Evolutionary conservation across 1,139 yeast genomes (phyloP).

Genomic region (Saccharomycopsis crataegensis): DNA sequence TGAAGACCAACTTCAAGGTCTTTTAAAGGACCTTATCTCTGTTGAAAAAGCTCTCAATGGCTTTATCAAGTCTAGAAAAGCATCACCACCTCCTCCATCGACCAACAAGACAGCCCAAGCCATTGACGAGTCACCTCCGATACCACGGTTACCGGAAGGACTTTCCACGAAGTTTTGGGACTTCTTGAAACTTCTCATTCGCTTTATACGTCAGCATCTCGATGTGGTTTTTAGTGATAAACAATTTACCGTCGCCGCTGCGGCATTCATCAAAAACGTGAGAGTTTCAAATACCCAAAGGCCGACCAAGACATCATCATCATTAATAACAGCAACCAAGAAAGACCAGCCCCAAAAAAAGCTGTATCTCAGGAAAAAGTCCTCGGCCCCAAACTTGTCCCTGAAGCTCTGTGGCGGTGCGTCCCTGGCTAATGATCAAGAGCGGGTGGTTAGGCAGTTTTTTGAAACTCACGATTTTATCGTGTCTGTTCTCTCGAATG

Average conservation of each 20-base stretch:
- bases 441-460: background rate
- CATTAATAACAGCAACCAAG: too few relatives aligned
- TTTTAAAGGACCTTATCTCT: background rate
- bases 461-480: background rate
- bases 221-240: background rate
- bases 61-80: background rate
- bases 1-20: background rate
- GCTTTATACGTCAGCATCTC: background rate
- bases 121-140: too few relatives aligned
- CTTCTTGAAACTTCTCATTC: background rate
- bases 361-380: background rate
- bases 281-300: background rate
- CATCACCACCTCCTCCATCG: background rate
- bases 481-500: background rate
- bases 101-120: background rate
- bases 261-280: background rate
- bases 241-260: background rate
- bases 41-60: background rate
- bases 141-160: background rate
- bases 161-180: background rate
- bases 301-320: background rate
- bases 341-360: too few relatives aligned
- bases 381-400: background rate
- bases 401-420: background rate
- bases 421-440: background rate